Evolutionary conservation across 495 filamentous ascomycete species (phyloP).

Genomic region (Platismatia glauca): DNA sequence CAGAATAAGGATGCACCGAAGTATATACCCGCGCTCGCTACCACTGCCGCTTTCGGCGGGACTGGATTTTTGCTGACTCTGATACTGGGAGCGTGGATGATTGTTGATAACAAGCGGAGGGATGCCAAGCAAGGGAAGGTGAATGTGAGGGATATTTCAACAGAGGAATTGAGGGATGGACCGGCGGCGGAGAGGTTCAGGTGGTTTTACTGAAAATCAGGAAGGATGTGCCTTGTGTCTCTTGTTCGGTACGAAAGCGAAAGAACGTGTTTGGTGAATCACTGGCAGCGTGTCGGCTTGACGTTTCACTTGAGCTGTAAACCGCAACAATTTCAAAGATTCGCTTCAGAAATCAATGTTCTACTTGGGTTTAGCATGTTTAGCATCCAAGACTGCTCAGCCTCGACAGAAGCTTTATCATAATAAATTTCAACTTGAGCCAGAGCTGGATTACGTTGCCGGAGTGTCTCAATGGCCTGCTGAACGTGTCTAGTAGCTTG

Average conservation of each 20-base stretch:
- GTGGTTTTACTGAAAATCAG: slow-evolving; percentile 59
- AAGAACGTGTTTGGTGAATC: too few species aligned
- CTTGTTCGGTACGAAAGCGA: not conserved
- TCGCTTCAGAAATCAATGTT: too few species aligned
- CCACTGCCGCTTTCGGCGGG: slow-evolving; percentile 64
- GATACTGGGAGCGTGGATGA: slow-evolving; percentile 57
- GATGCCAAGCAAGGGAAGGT: slow-evolving; percentile 53
- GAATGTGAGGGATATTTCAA: slow-evolving; percentile 57
- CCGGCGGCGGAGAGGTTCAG: slow-evolving; percentile 55
- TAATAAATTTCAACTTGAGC: too few species aligned
- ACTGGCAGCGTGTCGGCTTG: too few species aligned
- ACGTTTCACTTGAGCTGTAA: too few species aligned
- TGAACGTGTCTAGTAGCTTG: too few species aligned
- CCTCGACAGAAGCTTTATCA: too few species aligned
- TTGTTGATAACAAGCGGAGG: slow-evolving; percentile 57
- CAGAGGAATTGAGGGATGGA: slow-evolving; percentile 58
- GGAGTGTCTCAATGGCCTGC: too few species aligned
- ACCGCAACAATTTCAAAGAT: too few species aligned
- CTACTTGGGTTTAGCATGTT: too few species aligned
- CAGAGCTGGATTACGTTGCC: too few species aligned
- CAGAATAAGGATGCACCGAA: slow-evolving; percentile 59
- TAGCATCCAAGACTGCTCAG: too few species aligned
- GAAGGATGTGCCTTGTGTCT: not conserved
- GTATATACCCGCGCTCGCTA: slow-evolving; percentile 65
- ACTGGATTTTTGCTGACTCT: slow-evolving; percentile 50